Evolutionary conservation across 2,329 filamentous ascomycete genomes (phyloP).

Genomic region (Fusarium sp.): DNA sequence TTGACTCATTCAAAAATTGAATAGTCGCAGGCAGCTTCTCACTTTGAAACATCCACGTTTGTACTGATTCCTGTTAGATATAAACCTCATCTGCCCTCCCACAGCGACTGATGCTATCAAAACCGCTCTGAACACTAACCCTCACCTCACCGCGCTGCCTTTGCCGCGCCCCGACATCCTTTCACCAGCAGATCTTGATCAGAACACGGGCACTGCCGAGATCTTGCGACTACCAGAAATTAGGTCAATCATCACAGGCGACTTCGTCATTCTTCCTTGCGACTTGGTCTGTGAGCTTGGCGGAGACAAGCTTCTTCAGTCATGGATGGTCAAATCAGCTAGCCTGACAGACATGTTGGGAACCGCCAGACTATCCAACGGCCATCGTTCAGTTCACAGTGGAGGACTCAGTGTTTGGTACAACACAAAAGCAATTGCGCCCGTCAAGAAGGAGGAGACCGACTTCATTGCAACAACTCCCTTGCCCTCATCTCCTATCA

Average conservation of each 20-base stretch:
- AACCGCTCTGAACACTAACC: conserved; percentile 80
- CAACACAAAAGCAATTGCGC: conserved; percentile 80
- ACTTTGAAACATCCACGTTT: neutral
- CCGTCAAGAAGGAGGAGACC: conserved; percentile 90
- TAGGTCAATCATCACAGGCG: conserved; percentile 79
- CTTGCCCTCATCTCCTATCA: conserved; percentile 66
- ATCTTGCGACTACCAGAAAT: conserved; percentile 88
- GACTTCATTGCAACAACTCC: conserved; percentile 89
- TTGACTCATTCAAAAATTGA: conserved; percentile 15
- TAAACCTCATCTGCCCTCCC: conserved; percentile 73
- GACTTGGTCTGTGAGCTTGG: conserved; percentile 92
- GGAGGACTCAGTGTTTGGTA: conserved; percentile 94
- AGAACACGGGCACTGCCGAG: conserved; percentile 90
- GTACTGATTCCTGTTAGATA: conserved; percentile 61
- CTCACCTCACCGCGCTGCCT: conserved; percentile 80
- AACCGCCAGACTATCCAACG: conserved; percentile 58
- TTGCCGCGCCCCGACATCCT: conserved; percentile 81
- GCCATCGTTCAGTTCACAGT: conserved; percentile 63
- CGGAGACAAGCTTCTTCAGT: conserved; percentile 84
- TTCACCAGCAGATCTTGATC: conserved; percentile 79
- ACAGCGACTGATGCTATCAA: conserved; percentile 76
- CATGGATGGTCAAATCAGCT: conserved; percentile 90
- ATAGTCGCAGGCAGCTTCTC: neutral
- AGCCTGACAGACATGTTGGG: conserved; percentile 74
- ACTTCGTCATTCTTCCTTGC: conserved; percentile 93